Evolutionary conservation across 1,284 basidiomycete genomes (phyloP), one percentile per base, ranked within the genome.

Genomic region (Tilletia caries): DNA sequence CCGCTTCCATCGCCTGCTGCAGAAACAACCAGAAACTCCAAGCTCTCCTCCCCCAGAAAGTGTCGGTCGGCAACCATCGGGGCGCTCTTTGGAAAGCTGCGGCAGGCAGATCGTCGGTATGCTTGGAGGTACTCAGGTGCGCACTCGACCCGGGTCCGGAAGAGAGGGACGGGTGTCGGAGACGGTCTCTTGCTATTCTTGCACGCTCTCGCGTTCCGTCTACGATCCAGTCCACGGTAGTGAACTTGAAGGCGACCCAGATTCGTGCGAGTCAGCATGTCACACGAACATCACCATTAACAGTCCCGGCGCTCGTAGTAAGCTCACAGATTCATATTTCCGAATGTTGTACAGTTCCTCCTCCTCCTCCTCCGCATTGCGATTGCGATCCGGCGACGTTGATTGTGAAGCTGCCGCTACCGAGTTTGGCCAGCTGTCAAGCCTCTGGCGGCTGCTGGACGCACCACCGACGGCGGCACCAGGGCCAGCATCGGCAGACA

Each of bases 151-250:
- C 52, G 1, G 52, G 52, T 12, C 70, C 70, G 20, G 73, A 72
- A 41, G 73, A 75, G 29, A 71, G 73, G 34, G 70, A 71, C 41
- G 41, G 43, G 25, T 73, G 69, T 20, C 68, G 76, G 54, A 64
- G 70, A 12, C 75, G 70, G 54, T 77, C 73, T n/a, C 78, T 70
- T 32, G 76, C 72, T 8, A 78, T 52, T 33, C 80, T 73, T 65
- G 76, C 79, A 44, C 81, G 76, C 65, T 83, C 81, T 34, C 81
- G 74, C 8, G 77, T 76, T 37, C 72, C 76, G 43, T 83, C 81
- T 60, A 81, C 80, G 60, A 83, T 75, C 81, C 81, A 83, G 58
- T 83, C 81, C 3, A 82, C 80, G 27, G 81, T 82, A 2, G 74
- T 71, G 67, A 79, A 79, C 74, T 76, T 29, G 44, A 67, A 58